Evolutionary conservation across 306 rosid species (phyloP), one percentile per base, ranked within the genome.

Genomic region (Pyrus communis): DNA sequence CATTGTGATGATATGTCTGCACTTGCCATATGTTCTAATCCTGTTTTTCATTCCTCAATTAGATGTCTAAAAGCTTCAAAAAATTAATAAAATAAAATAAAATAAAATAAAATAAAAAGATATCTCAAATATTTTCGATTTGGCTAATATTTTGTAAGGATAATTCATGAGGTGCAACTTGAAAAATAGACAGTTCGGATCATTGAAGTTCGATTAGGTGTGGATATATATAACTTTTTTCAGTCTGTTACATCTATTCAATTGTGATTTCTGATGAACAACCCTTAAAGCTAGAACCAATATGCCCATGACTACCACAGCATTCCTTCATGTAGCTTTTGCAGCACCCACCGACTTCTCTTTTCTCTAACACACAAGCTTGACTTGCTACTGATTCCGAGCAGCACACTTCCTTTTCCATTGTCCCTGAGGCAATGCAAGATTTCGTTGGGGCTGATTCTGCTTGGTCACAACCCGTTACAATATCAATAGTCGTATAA

Each of bases 301-400:
- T 67, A 64, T 86, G 89, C 57, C 84, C 85, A 73, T 81, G 88
- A 43, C 67, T 84, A 72, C 78, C 75, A 67, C 97, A 92, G 7
- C 98, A 91, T 83, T 92, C 93, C 85, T 87, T 85, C 97, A 84
- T 83, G 85, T 91, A 91, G 82, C 93, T 90, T 86, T 86, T 88
- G 85, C 97, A 86, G 76, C 97, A 92, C n/a, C 92, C 92, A 64
- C 87, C 86, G 60, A 51, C 33, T 57, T 78, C 91, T 81, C 97
- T 87, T 22, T 87, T 89, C 33, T 87, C 89, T 51, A 86, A 78
- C 52, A 61, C n/a, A 75, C 93, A 88, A 71, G 83, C 83, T 60
- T 88, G 84, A 43, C 52, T 35, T 57, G 83, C 25, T 3, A 55
- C 9, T 1, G 76, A 33, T n/a, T 76, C 80, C 6, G 51, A 13